A percentile compares a stretch with the other conserved stretches of the same genome.
These are phyloP conservation scores for Fusarium mangiferae DNA, from an alignment of 2,329 filamentous ascomycete species.

Conservation along the genomic window DNA sequence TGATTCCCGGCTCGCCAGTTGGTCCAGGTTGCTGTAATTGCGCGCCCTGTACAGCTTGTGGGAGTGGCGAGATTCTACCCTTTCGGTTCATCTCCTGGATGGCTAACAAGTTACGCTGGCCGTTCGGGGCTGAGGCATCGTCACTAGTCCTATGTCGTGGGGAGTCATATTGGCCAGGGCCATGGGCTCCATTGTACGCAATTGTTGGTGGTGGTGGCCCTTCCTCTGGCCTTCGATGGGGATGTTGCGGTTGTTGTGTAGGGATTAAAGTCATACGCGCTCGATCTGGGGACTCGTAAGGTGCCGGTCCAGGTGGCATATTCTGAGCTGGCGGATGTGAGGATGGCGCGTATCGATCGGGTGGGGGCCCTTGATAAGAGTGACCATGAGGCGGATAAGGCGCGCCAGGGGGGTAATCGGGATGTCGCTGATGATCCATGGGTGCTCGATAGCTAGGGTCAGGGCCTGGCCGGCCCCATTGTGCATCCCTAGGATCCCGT, in stretches of 20 bases:
- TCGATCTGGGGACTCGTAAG: constrained; percentile 64
- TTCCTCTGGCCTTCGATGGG: constrained; percentile 60
- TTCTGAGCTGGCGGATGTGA: constrained; percentile 50
- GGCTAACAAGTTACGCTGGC: constrained; percentile 74
- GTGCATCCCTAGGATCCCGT: constrained; percentile 49
- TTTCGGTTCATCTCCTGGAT: constrained; percentile 84
- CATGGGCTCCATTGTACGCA: constrained; percentile 58
- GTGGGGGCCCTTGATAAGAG: constrained; percentile 45
- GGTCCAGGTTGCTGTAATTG: constrained; percentile 84
- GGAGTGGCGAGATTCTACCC: constrained; percentile 86
- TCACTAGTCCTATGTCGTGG: constrained; percentile 55
- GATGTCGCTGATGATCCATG: constrained; percentile 57
- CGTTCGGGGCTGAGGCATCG: constrained; percentile 64
- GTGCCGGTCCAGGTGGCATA: constrained; percentile 41
- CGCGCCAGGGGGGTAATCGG: constrained; percentile 59
- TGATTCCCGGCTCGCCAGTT: constrained; percentile 86
- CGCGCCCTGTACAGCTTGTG: constrained; percentile 92
- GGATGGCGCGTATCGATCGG: constrained; percentile 49
- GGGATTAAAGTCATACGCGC: constrained; percentile 54
- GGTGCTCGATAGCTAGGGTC: constrained; percentile 51
- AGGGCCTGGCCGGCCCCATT: constrained; percentile 48
- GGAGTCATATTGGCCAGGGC: constrained; percentile 53
- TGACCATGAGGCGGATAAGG: constrained; percentile 49
- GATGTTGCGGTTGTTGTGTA: constrained; percentile 51
- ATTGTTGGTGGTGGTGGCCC: constrained; percentile 61